Base-by-base conservation (phyloP, 1,284 basidiomycete genomes). In the Cutaneotrichosporon cavernicola region DNA sequence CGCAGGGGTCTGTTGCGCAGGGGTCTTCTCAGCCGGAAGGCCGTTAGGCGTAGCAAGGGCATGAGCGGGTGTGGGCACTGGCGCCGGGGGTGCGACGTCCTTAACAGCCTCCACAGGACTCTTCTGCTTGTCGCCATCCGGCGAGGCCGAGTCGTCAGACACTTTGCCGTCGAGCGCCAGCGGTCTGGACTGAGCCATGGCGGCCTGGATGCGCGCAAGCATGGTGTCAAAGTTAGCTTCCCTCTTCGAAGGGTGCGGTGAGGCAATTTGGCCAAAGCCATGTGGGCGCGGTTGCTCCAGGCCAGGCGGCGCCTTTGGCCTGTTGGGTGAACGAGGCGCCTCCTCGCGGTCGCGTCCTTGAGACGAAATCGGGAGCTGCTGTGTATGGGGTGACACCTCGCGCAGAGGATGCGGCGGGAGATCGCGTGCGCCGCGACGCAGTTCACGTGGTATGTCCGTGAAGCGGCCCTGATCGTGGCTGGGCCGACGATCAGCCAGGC, bases 141-240 rank as follows among this genome's bases (percentile, higher is more conserved):
- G 18, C 16, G 14, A 30, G 14, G 26, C 30, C 13, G 51, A n/a
- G 14, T 53, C 51, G 18, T 53, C 26, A 30, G 51, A 53, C 18
- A 10, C 26, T 30, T 53, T 53, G 26, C 8, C 51, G 18, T 32
- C 51, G 3, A 9, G 50, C 7, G 31, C 14, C 51, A 76, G 77
- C 21, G 83, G 87, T 85, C 90, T 89, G 46, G 85, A 85, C 74
- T 87, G 85, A 16, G 60, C 69, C 73, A 96, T 81, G 5, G 89
- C 92, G 26, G 90, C 91, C 74, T 90, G 92, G 72, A 97, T 92
- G 34, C 92, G 86, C 7, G 90, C 91, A 85, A 97, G 89, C 60
- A 88, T 87, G 73, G 92, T 89, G 72, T 93, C 89, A 70, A 95
- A 81, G 87, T 83, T 50, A 86, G 86, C 70, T 88, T 90, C 72